Evolutionary conservation across 352 stramenopile genomes (phyloP).

Genomic region (Pythium apleroticum): DNA sequence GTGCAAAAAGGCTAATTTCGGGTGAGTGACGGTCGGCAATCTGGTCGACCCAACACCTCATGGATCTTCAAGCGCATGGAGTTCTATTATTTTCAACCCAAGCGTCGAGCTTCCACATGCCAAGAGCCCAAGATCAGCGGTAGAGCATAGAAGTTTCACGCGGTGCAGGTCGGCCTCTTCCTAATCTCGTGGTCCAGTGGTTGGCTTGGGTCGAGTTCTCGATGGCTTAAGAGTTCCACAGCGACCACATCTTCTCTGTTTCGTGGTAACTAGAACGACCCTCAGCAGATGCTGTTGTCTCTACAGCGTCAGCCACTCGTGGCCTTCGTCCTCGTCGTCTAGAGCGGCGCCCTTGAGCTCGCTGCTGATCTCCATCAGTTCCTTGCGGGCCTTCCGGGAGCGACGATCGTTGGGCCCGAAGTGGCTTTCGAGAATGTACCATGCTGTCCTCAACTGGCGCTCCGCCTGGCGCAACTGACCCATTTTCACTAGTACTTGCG

Average conservation of each 20-base stretch:
- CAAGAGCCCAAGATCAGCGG: too few species aligned
- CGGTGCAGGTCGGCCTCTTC: too few species aligned
- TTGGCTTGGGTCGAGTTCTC: too few species aligned
- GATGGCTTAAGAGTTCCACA: too few species aligned
- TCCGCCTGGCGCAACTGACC: constrained; percentile 41
- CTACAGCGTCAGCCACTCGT: constrained; percentile 47
- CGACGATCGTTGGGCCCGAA: constrained; percentile 56
- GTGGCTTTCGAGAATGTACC: constrained; percentile 55
- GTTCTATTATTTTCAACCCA: neutral
- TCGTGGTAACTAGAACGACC: too few species aligned
- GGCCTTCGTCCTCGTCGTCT: constrained; percentile 34
- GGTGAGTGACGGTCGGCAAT: constrained; percentile 18
- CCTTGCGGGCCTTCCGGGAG: constrained; percentile 39
- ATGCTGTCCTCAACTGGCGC: constrained; percentile 36
- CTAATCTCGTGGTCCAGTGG: too few species aligned
- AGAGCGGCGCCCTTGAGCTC: constrained; percentile 31
- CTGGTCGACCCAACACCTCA: neutral
- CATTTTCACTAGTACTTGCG: constrained; percentile 37
- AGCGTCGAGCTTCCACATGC: too few species aligned
- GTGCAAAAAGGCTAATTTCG: constrained; percentile 9
- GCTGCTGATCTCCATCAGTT: constrained; percentile 42
- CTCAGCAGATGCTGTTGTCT: too few species aligned
- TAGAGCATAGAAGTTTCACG: too few species aligned
- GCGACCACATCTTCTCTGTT: too few species aligned
- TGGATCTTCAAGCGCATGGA: neutral